Percentiles rank a stretch among this genome's conserved stretches.
These are phyloP conservation scores for Phalaenopsis hybrid DNA, from an alignment of 116 monocot species.

Conservation along the genomic window DNA sequence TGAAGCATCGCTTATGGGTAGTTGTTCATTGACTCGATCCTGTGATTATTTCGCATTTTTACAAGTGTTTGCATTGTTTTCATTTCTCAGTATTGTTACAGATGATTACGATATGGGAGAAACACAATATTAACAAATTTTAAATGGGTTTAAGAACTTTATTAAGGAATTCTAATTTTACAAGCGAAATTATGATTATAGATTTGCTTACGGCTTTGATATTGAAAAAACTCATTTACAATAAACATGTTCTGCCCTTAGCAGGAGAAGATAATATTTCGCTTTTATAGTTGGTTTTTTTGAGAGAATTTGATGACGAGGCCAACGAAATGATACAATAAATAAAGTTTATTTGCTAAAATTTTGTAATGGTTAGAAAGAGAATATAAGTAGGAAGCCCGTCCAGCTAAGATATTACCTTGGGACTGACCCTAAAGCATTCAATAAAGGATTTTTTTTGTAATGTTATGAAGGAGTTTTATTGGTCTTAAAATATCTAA, in stretches of 20 bases:
- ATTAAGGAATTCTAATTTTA: neutral
- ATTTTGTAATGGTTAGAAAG: neutral
- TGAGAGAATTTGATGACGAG: neutral
- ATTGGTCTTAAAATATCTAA: too few relatives aligned
- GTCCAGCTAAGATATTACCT: neutral
- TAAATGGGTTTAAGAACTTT: neutral
- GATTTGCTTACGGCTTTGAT: neutral
- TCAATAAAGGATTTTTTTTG: neutral
- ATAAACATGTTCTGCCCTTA: neutral
- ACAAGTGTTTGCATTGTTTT: neutral
- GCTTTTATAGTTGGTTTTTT: neutral
- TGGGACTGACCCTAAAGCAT: neutral
- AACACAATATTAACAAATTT: neutral
- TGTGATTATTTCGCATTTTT: neutral
- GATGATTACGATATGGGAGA: neutral
- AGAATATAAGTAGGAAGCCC: neutral
- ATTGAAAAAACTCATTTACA: neutral
- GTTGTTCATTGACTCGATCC: neutral
- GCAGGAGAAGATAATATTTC: too few relatives aligned
- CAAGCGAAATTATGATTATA: neutral
- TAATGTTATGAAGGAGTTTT: too few relatives aligned
- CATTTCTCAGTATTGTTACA: neutral
- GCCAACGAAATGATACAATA: neutral
- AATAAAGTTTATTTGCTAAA: neutral
- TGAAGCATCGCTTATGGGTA: conserved; percentile 71